phyloP scores from a whole-genome alignment of 1,139 yeast species.

The Suhomyces anneliseae region DNA sequence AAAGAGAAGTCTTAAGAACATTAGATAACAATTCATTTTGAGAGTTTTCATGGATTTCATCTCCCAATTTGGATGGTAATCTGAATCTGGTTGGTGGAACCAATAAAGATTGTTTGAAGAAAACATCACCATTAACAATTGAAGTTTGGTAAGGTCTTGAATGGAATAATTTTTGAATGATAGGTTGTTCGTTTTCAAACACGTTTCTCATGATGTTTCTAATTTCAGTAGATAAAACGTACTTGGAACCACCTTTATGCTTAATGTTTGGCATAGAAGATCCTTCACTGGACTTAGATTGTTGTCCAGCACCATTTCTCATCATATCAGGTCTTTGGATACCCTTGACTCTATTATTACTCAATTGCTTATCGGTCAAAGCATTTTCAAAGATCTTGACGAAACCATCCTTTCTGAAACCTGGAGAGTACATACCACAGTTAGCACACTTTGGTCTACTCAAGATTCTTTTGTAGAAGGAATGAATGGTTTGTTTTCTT shows the following conservation, averaged over 20 bases:
- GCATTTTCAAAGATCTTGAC: conserved; percentile 90
- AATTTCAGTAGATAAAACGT: conserved; percentile 83
- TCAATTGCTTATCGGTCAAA: conserved; percentile 73
- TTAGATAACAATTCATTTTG: conserved; percentile 87
- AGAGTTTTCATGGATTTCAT: conserved; percentile 90
- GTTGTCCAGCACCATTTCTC: conserved; percentile 22
- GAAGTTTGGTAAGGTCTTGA: conserved; percentile 64
- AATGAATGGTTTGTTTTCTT: conserved; percentile 73
- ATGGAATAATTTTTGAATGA: conserved; percentile 68
- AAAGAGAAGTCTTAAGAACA: conserved; percentile 73
- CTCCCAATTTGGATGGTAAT: conserved; percentile 95
- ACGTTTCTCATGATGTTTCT: conserved; percentile 74
- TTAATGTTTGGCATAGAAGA: conserved; percentile 41
- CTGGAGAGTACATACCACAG: conserved; percentile 94
- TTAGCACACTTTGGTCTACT: conserved; percentile 88
- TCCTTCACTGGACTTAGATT: conserved; percentile 14
- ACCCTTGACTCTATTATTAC: conserved; percentile 83
- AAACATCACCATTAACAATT: conserved; percentile 74
- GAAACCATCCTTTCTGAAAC: conserved; percentile 92
- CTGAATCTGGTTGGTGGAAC: conserved; percentile 98
- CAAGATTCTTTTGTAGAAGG: conserved; percentile 70
- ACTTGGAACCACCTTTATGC: conserved; percentile 74
- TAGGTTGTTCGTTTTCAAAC: conserved; percentile 67
- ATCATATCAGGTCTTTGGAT: conserved; percentile 71
- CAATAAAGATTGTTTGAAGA: conserved; percentile 81